phyloP scores from a whole-genome alignment of 139 green algal species.

The Marvania coccoides region DNA sequence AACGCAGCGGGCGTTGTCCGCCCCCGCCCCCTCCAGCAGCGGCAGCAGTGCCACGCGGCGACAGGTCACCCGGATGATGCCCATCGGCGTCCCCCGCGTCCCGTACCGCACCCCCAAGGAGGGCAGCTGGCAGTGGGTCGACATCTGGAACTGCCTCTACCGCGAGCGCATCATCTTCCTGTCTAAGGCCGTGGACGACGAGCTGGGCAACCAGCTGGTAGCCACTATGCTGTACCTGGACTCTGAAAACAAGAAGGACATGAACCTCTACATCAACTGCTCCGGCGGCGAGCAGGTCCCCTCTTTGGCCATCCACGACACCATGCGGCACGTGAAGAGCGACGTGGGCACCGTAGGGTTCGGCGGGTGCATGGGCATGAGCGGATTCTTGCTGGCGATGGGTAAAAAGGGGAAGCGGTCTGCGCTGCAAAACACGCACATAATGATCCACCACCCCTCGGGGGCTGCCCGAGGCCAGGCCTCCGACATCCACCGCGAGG shows the following conservation, averaged over 20 bases:
- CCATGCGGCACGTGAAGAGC: slow-evolving; percentile 87
- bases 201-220: slow-evolving; percentile 85
- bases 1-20: slow-evolving; percentile 9
- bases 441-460: slow-evolving; percentile 96
- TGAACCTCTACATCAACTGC: slow-evolving; percentile 88
- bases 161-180: slow-evolving; percentile 88
- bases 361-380: slow-evolving; percentile 91
- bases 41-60: slow-evolving; percentile 5
- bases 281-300: slow-evolving; percentile 81
- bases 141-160: slow-evolving; percentile 94
- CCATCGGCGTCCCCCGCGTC: slow-evolving; percentile 79
- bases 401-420: slow-evolving; percentile 89
- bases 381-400: slow-evolving; percentile 88
- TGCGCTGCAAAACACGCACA: slow-evolving; percentile 81
- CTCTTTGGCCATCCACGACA: slow-evolving; percentile 93
- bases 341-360: slow-evolving; percentile 92
- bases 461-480: slow-evolving; percentile 86
- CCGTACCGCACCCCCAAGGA: slow-evolving; percentile 74
- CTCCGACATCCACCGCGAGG: slow-evolving; percentile 96
- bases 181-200: slow-evolving; percentile 73
- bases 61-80: slow-evolving; percentile 65
- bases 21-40: not conserved
- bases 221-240: slow-evolving; percentile 91
- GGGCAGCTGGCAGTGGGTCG: slow-evolving; percentile 79
- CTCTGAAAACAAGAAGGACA: slow-evolving; percentile 77